Evolutionary conservation across 225 moss, liverwort and hornwort species (phyloP).

Genomic region (Polytrichum formosum): DNA sequence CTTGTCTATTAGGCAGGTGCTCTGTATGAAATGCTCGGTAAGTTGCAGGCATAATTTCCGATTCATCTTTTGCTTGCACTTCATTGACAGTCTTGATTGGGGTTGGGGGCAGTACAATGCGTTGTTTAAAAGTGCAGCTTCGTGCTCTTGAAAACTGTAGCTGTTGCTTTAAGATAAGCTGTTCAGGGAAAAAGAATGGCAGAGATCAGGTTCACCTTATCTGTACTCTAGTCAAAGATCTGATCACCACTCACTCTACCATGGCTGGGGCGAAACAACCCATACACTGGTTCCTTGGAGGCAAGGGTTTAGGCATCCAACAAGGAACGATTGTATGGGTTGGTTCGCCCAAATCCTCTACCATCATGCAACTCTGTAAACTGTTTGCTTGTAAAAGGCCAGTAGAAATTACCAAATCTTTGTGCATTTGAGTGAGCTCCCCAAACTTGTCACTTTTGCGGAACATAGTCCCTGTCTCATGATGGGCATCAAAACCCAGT

Average conservation of each 20-base stretch:
- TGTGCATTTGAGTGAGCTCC: conserved; percentile 16
- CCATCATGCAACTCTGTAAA: no score
- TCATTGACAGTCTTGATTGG: conserved; percentile 5
- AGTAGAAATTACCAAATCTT: conserved; percentile 5
- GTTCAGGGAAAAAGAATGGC: not conserved
- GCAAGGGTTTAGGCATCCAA: no score
- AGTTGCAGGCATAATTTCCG: conserved; percentile 1
- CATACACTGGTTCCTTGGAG: no score
- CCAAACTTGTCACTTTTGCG: conserved; percentile 1
- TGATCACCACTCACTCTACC: no score
- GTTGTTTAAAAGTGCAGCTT: conserved; percentile 20
- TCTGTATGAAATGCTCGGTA: not conserved
- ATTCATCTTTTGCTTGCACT: conserved; percentile 14
- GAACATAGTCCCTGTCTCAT: conserved; percentile 7
- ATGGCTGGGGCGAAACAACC: no score
- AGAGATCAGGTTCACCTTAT: no score
- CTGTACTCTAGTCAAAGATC: no score
- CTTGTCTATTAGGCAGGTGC: not conserved
- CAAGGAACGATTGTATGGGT: no score
- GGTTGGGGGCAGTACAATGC: conserved; percentile 20
- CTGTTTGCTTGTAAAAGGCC: no score
- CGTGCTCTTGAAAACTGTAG: conserved; percentile 32
- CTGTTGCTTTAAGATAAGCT: conserved; percentile 22
- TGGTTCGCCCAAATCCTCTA: no score
- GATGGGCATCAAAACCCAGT: conserved; percentile 13